Base-by-base conservation (phyloP, 225 moss, liverwort and hornwort genomes). In the Climacium dendroides region DNA sequence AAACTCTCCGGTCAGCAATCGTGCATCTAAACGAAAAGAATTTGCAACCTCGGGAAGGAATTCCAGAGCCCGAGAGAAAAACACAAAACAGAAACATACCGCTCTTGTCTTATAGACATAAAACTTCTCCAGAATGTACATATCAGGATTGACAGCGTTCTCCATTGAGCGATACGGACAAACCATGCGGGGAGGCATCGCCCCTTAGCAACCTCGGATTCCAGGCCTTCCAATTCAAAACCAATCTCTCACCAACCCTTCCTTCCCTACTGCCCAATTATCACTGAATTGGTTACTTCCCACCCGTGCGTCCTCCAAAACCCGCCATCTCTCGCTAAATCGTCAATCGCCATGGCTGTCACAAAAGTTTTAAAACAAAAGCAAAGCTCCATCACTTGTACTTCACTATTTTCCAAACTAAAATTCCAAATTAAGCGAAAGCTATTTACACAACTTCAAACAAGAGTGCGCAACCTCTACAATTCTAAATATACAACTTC, bases 91-190 rank as follows among this genome's bases (percentile, higher is more conserved):
- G 23, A 34, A 81, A 81, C 61, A 73, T 91, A 97, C 97, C 87
- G 96, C 96, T 74, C 88, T 92, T 39, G 96, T 98, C 85, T 95
- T 90, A 83, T 96, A 96, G 61, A 96, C 73, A 69, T 86, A 90
- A 74, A 96, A 96, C 88, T 94, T 96, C 89, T 96, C 95, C 17
- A 98, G 94, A 35, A 87, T 94, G 79, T 93, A 96, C 74, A 77
- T 67, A 20, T 91, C 89, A 11, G 90, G 84, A 86, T 94, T 91
- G 37, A 86, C 79, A 25, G 91, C 81, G 37, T 82, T 88, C 57
- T 85, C 93, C 86, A 91, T 88, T 7, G 90, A 80, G 37, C 41
- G 83, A 83, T 83, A 86, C 1, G 89, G 90, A 60, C 84, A 88
- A 66, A 41, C 32, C 43, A 66, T 22, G 35, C 62, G 48, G 14